These are phyloP conservation scores for Coemansia erecta DNA, from an alignment of 192 early-diverging fungal genomes.

Conservation along the genomic window DNA sequence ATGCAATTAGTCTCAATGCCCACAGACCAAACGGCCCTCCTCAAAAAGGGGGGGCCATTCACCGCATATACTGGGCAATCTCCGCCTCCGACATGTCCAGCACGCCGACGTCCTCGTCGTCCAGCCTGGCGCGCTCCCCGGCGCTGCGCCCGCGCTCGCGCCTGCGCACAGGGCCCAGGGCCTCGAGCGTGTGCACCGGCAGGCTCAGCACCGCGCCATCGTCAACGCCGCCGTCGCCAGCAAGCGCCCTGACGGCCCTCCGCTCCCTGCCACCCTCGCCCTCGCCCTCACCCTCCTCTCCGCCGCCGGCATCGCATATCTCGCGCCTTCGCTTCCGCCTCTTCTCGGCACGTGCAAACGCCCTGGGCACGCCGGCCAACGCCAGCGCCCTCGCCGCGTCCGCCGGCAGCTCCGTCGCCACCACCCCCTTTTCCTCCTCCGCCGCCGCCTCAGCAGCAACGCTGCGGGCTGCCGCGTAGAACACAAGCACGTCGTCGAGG, in stretches of 20 bases:
- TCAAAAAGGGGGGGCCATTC: too few relatives aligned
- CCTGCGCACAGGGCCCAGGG: background rate
- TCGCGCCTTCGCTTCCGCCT: conserved; percentile 7
- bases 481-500: conserved; percentile 21
- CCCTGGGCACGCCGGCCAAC: conserved; percentile 6
- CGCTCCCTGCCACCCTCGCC: too few relatives aligned
- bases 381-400: background rate
- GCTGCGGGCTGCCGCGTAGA: conserved; percentile 14
- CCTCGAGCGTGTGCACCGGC: conserved; percentile 26
- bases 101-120: background rate
- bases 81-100: too few relatives aligned
- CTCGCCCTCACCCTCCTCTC: background rate
- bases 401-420: background rate
- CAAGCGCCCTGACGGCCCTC: conserved; percentile 7
- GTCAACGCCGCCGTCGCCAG: conserved; percentile 12
- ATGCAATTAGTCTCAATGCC: too few relatives aligned
- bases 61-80: too few relatives aligned
- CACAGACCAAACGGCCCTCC: too few relatives aligned
- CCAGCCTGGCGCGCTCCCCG: background rate
- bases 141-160: background rate
- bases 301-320: background rate
- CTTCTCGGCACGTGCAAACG: conserved; percentile 20
- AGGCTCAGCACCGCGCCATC: conserved; percentile 22
- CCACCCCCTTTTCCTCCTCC: too few relatives aligned
- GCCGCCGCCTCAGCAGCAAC: too few relatives aligned